Conservation (phyloP, 2,329 filamentous ascomycete genomes). For the Aspergillus hiratsukae region DNA sequence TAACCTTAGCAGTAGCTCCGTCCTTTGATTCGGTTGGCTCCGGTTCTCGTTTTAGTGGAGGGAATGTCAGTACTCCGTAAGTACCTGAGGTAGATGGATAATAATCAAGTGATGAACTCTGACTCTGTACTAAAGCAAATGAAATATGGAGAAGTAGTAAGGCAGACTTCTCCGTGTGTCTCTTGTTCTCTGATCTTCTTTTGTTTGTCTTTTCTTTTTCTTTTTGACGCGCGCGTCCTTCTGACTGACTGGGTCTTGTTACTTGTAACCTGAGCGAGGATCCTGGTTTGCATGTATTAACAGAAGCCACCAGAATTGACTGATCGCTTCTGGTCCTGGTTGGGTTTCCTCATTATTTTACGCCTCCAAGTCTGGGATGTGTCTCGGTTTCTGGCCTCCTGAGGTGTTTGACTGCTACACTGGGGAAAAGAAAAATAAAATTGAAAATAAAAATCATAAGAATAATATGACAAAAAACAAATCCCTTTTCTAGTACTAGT, state of each 20-base stretch:
- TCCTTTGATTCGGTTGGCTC: too few relatives aligned
- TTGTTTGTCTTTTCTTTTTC: background rate
- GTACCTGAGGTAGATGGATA: background rate
- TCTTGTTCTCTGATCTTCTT: background rate
- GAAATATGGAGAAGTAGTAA: background rate
- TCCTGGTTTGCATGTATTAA: conserved; percentile 13
- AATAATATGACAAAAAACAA: background rate
- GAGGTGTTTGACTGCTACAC: background rate
- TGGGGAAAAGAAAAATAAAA: background rate
- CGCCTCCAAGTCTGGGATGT: background rate
- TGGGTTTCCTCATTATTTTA: background rate
- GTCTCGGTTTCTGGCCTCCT: background rate
- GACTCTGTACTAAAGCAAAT: background rate
- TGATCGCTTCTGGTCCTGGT: background rate
- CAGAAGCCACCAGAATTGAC: conserved; percentile 5
- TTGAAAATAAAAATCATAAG: background rate
- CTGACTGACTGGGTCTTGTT: conserved; percentile 9
- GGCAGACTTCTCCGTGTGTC: background rate
- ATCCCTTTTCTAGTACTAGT: background rate
- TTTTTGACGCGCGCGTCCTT: conserved; percentile 11
- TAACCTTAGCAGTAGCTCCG: too few relatives aligned
- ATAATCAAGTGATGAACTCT: background rate
- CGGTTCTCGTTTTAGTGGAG: background rate
- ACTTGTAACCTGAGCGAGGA: conserved; percentile 7
- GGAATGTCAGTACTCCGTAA: background rate